A percentile compares a stretch with the other conserved stretches of the same genome.
These are phyloP conservation scores for Acanthamoeba lenticulata DNA, from an alignment of 208 protist species.

Conservation along the genomic window DNA sequence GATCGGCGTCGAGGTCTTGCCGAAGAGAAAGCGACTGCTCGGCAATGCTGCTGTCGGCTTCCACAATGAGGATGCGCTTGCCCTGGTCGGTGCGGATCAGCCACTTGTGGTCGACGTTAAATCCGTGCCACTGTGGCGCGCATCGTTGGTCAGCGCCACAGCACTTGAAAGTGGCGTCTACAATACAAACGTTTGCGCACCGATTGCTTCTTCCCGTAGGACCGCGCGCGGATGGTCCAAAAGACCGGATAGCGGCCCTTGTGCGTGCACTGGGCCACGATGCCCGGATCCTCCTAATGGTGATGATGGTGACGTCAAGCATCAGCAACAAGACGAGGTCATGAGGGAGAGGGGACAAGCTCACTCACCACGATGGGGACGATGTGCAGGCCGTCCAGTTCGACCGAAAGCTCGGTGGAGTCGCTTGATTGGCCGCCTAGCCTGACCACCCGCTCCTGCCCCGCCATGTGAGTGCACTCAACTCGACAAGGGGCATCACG, in stretches of 20 bases:
- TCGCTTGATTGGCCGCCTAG: not conserved
- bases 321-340: not conserved
- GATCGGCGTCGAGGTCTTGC: not conserved
- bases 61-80: not conserved
- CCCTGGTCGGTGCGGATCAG: not conserved
- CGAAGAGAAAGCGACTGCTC: not conserved
- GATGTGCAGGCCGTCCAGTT: slow-evolving; percentile 4
- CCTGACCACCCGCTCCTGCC: not conserved
- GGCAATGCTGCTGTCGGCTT: not conserved
- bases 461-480: not conserved
- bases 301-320: too few species aligned
- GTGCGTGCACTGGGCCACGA: not conserved
- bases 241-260: not conserved
- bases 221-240: not conserved
- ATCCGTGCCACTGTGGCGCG: not conserved
- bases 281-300: not conserved
- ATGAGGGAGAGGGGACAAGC: not conserved
- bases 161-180: too few species aligned
- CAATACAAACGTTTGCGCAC: too few species aligned
- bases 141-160: too few species aligned
- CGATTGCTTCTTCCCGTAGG: not conserved
- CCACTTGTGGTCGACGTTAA: not conserved
- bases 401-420: not conserved
- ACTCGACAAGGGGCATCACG: not conserved
- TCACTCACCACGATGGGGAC: not conserved